Conservation (phyloP, 2,329 filamentous ascomycete species). For the Talaromyces verruculosus region DNA sequence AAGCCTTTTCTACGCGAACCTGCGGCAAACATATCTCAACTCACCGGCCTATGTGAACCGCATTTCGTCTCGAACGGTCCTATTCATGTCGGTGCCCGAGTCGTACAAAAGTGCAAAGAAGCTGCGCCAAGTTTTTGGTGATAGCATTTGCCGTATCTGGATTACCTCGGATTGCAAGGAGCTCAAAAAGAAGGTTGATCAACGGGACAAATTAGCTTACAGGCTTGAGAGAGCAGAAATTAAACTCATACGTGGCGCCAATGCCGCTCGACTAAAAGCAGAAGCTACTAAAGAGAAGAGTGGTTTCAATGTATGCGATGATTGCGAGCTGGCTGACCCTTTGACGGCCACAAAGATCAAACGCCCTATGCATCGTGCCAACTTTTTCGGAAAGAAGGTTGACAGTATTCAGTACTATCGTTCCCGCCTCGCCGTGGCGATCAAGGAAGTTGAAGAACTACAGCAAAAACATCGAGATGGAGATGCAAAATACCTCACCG, state of each 20-base stretch:
- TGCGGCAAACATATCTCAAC: slow-evolving; percentile 86
- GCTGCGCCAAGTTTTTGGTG: slow-evolving; percentile 75
- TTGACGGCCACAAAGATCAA: slow-evolving; percentile 45
- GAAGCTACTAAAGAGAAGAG: slow-evolving; percentile 22
- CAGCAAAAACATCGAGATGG: slow-evolving; percentile 66
- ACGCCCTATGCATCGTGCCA: slow-evolving; percentile 70
- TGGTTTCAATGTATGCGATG: slow-evolving; percentile 28
- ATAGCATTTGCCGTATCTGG: slow-evolving; percentile 79
- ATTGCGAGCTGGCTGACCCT: slow-evolving; percentile 34
- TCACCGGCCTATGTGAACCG: slow-evolving; percentile 79
- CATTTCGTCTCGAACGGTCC: slow-evolving; percentile 82
- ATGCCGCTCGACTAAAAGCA: slow-evolving; percentile 66
- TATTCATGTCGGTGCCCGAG: slow-evolving; percentile 81
- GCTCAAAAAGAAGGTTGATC: slow-evolving; percentile 73
- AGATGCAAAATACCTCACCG: slow-evolving; percentile 64
- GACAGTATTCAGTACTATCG: slow-evolving; percentile 89
- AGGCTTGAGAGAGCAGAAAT: slow-evolving; percentile 86
- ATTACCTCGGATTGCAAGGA: slow-evolving; percentile 74
- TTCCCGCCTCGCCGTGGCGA: slow-evolving; percentile 67
- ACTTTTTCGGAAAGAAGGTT: slow-evolving; percentile 76
- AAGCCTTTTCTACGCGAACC: slow-evolving; percentile 83
- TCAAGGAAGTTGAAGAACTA: slow-evolving; percentile 65
- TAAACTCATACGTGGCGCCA: slow-evolving; percentile 75
- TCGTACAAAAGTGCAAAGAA: slow-evolving; percentile 72
- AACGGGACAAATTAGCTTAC: slow-evolving; percentile 74